Base-by-base conservation (phyloP, 257 asterid genomes). In the Solanum gandarillasii region DNA sequence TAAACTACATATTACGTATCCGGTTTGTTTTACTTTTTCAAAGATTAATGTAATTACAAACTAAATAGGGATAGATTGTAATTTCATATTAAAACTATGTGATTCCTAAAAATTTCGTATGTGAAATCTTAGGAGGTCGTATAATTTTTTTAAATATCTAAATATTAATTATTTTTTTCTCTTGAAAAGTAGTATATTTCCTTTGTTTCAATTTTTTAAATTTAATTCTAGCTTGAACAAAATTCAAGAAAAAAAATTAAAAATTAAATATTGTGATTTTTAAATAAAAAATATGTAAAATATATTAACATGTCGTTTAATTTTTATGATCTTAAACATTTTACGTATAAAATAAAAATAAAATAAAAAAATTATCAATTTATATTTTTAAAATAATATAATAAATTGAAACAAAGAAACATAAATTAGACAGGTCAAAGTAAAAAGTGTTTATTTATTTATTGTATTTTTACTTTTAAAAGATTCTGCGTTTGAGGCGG, bases 401-500 rank as follows among this genome's bases (percentile, higher is more conserved):
- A 23, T n/a, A 65, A 65, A 25, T 65, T 65, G 0, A 25, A 12
- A 60, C 14, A 25, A 5, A 25, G 34, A 25, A n/a, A 65, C 75
- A 27, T 29, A 27, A 29, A 13, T 29, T 71, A 16, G 25, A 18
- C 4, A 16, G 20, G 27, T 16, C 1, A 35, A 34, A 31, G 39
- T 71, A 71, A 14, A 71, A 71, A 31, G 4, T 32, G 12, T 72
- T 72, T 72, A 18, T 72, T 72, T 18, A 14, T 20, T 73, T 73
- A 9, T 74, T 74, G 13, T 2, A 36, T 38, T 39, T 76, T 81
- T 46, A 21, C 85, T 88, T 86, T 86, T 79, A 23, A 84, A 84
- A 87, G 88, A 89, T 78, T 70, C 86, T 83, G 38, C 41, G 85
- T 29, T 46, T 46, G 29, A 46, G 85, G 70, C 85, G 70, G 85